Evolutionary conservation across 2,329 filamentous ascomycete genomes (phyloP).

Genomic region (Hypoxylon sp.): DNA sequence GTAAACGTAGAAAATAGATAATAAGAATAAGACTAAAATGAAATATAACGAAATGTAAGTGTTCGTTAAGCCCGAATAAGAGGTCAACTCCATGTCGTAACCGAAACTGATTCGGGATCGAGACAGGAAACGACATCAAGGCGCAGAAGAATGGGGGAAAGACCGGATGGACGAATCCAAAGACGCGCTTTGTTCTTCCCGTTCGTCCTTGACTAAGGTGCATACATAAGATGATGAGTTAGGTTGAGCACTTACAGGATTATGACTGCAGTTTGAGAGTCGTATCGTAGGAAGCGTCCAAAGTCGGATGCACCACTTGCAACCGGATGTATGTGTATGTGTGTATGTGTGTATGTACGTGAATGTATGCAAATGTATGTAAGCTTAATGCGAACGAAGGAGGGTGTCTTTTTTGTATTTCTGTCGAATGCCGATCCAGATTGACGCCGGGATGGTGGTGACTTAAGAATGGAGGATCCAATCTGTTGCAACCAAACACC

Average conservation of each 20-base stretch:
- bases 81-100: no score
- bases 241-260: constrained; percentile 30
- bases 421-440: constrained; percentile 13
- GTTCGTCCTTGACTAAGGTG: constrained; percentile 31
- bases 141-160: constrained; percentile 3
- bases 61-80: no score
- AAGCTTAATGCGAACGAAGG: constrained; percentile 24
- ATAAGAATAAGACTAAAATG: no score
- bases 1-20: background rate
- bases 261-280: constrained; percentile 29
- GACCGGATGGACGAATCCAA: constrained; percentile 28
- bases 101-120: background rate
- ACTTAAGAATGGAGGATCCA: constrained; percentile 8
- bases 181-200: constrained; percentile 14
- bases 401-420: constrained; percentile 4
- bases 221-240: constrained; percentile 31
- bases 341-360: background rate
- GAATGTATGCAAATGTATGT: constrained; percentile 8
- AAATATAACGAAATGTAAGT: no score
- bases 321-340: constrained; percentile 9
- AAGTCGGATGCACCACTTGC: constrained; percentile 18
- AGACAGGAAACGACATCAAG: background rate
- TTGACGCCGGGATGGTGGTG: constrained; percentile 8
- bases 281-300: constrained; percentile 1
- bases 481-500: constrained; percentile 16